Evolutionary conservation across 352 stramenopile species (phyloP).

Genomic region (Phytophthora litchii): DNA sequence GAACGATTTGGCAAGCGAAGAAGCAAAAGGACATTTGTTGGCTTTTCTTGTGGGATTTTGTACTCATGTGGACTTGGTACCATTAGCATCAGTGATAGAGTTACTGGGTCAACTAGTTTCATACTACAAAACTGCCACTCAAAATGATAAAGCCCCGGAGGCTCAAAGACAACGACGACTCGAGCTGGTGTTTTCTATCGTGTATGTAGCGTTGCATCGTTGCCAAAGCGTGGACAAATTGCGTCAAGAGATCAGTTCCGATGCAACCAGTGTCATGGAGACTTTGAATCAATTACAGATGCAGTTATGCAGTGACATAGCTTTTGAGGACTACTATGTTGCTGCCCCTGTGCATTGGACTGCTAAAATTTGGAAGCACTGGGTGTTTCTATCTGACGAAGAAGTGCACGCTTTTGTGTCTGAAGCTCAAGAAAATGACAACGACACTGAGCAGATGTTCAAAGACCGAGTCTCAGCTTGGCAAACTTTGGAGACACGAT

Average conservation of each 20-base stretch:
- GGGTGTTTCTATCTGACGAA: conserved; percentile 48
- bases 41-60: conserved; percentile 45
- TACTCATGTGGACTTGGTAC: conserved; percentile 49
- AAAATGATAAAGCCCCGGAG: neutral
- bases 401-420: conserved; percentile 47
- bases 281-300: conserved; percentile 41
- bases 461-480: conserved; percentile 15
- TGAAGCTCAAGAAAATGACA: conserved; percentile 29
- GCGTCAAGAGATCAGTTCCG: conserved; percentile 29
- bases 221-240: conserved; percentile 28
- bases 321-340: conserved; percentile 49
- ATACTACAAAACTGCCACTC: conserved; percentile 16
- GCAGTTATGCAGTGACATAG: conserved; percentile 39
- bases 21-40: conserved; percentile 16
- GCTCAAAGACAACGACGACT: conserved; percentile 6
- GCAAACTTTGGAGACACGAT: conserved; percentile 1
- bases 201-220: conserved; percentile 51
- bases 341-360: conserved; percentile 63
- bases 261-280: conserved; percentile 15
- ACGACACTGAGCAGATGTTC: conserved; percentile 17
- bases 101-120: conserved; percentile 36
- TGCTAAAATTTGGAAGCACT: conserved; percentile 53
- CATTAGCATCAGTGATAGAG: conserved; percentile 31
- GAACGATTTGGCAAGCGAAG: neutral
- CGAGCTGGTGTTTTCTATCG: conserved; percentile 38